Evolutionary conservation across 2,329 filamentous ascomycete species (phyloP), one percentile per base, ranked within the genome.

Genomic region (Trichoderma arundinaceum): DNA sequence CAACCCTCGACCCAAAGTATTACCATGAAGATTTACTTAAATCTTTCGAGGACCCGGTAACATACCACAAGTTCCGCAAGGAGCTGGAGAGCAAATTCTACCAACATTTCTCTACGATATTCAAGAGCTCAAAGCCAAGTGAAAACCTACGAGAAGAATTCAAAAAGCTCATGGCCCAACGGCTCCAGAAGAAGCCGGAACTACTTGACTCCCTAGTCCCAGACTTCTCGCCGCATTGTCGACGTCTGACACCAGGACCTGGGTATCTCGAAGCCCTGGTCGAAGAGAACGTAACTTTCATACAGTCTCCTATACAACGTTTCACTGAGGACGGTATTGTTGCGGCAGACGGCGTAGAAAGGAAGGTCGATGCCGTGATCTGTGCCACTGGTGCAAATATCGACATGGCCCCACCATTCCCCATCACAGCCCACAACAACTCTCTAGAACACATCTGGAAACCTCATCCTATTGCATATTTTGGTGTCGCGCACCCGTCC

Each of bases 361-460:
- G 86, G 4, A 80, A 85, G n/a, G 86, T 89, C 0, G 88, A 90
- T 67, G 85, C 86, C 10, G 78, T 90, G 5, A 86, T 92, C 69
- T 91, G 88, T 71, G 86, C 88, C 1, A 92, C 90, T 0, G 90
- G 90, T 1, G 86, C 87, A 9, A 88, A 90, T 69, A 80, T 82
- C 13, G 82, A 86, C 68, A 80, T 84, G 74, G 77, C 83, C 0
- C 87, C 87, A 0, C 82, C 82, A 0, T 91, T 91, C 69, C 10
- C 49, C 22, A 28, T 53, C n/a, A n/a, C n/a, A n/a, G n/a, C n/a
- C n/a, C n/a, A n/a, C n/a, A n/a, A n/a, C n/a, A n/a, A n/a, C n/a
- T n/a, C n/a, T n/a, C n/a, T n/a, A n/a, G n/a, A n/a, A n/a, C n/a
- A n/a, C 4, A 7, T 53, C 12, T 22, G 49, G 22, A 53, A 53